Evolutionary conservation across 805 yeast species (phyloP).

Genomic region (Lachancea thermotolerans): DNA sequence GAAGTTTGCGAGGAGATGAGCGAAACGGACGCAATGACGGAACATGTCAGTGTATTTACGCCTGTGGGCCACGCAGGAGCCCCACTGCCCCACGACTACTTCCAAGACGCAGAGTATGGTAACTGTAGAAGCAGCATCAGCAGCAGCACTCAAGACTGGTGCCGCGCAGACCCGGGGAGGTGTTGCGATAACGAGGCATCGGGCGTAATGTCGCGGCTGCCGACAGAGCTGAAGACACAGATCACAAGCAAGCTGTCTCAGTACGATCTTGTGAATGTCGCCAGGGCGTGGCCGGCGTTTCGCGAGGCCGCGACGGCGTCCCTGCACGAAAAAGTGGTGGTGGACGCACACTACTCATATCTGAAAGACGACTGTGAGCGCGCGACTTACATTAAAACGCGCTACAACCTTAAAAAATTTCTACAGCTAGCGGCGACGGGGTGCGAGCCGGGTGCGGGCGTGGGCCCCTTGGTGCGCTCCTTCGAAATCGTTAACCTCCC

Average conservation of each 20-base stretch:
- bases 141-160: no score
- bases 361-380: constrained; percentile 16
- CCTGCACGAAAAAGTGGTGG: constrained; percentile 28
- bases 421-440: constrained; percentile 15
- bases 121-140: no score
- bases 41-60: constrained; percentile 9
- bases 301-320: constrained; percentile 30
- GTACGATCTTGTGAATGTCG: constrained; percentile 33
- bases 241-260: constrained; percentile 35
- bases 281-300: constrained; percentile 29
- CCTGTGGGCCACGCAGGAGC: constrained; percentile 15
- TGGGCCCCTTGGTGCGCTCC: constrained; percentile 17
- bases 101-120: background rate
- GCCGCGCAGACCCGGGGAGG: no score
- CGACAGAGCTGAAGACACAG: constrained; percentile 32
- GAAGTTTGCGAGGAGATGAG: constrained; percentile 2
- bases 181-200: background rate
- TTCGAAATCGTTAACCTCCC: constrained; percentile 36
- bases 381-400: constrained; percentile 32
- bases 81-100: constrained; percentile 8
- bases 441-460: background rate
- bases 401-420: constrained; percentile 36
- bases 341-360: constrained; percentile 35
- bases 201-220: constrained; percentile 21
- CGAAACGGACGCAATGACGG: constrained; percentile 6